Evolutionary conservation across 2,329 filamentous ascomycete genomes (phyloP), one percentile per base, ranked within the genome.

Genomic region (Hypoxylon sp.): DNA sequence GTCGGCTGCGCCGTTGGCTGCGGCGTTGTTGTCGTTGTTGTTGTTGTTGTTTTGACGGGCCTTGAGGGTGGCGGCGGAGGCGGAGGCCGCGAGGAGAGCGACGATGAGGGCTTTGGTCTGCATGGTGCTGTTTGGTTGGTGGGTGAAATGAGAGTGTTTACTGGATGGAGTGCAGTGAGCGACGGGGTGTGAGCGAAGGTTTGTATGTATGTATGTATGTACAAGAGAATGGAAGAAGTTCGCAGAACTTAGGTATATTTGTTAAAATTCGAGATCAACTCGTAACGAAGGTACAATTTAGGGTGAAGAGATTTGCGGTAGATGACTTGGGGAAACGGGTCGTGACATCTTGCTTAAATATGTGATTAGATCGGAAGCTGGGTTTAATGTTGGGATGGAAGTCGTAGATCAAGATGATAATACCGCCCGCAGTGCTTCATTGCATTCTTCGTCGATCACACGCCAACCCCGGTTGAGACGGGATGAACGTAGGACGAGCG

Each of bases 1-100:
- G 76, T 86, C 83, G 24, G 82, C 81, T 1, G 78, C 82, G 14
- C 70, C 73, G 52, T 62, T 63, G 39, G 52, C 72, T 22, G 64
- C 71, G 17, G 63, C 71, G 29, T 52, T 52, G 9, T 71, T 66
- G 67, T 55, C 55, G 50, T 71, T 71, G 22, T 54, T 54, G 22
- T 44, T 31, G 14, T 55, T 55, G 53, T 46, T 57, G 54, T 57
- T 57, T 9, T 57, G 54, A 10, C 54, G 54, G 5, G 17, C 26
- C 3, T 22, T 35, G 39, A 57, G 31, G 42, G 24, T 11, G 10
- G 39, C 42, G 4, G 54, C 54, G 3, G 54, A 57, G 54, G 39
- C 17, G 54, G 24, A 22, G 54, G 54, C 39, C 3, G 39, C 13
- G 26, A 57, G 5, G 39, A 57, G 29, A 10, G 54, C 42, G 54